These are phyloP conservation scores for Flaveria bidentis DNA, from an alignment of 129 eudicot species.

Conservation along the genomic window DNA sequence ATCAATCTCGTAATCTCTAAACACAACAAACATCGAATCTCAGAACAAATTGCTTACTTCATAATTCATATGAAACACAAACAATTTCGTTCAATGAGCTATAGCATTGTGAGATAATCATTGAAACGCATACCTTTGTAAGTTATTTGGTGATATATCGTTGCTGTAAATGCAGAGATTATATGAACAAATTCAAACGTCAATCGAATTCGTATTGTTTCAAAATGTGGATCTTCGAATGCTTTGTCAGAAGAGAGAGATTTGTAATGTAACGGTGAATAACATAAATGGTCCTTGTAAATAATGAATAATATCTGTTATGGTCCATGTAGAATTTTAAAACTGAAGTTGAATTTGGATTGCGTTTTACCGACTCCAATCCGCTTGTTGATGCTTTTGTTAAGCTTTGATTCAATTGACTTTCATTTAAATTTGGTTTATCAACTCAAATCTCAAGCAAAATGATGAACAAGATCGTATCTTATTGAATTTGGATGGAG, in stretches of 20 bases:
- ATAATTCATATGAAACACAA: not conserved
- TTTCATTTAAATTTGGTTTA: not conserved
- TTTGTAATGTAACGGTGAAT: not conserved
- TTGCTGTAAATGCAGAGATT: conserved; percentile 11
- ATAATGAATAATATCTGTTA: not conserved
- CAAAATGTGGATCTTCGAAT: conserved; percentile 15
- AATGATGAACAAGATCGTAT: too few relatives aligned
- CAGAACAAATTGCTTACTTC: conserved; percentile 7
- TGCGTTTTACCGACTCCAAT: too few relatives aligned
- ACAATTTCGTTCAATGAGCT: conserved; percentile 6
- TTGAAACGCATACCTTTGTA: conserved; percentile 21
- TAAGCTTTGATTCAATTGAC: too few relatives aligned
- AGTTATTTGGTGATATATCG: not conserved
- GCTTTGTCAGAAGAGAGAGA: conserved; percentile 17
- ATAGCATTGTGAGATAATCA: not conserved
- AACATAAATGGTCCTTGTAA: conserved; percentile 4
- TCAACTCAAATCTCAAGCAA: too few relatives aligned
- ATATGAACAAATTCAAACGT: conserved; percentile 16
- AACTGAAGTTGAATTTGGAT: not conserved
- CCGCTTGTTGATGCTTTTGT: too few relatives aligned
- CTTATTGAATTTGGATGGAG: too few relatives aligned
- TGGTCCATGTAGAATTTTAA: not conserved
- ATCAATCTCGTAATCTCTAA: conserved; percentile 7
- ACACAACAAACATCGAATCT: conserved; percentile 18
- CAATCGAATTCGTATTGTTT: not conserved